Percentiles rank a stretch among this genome's conserved stretches.
phyloP scores from a whole-genome alignment of 2,329 filamentous ascomycete species.

The Aspergillus japonicus region DNA sequence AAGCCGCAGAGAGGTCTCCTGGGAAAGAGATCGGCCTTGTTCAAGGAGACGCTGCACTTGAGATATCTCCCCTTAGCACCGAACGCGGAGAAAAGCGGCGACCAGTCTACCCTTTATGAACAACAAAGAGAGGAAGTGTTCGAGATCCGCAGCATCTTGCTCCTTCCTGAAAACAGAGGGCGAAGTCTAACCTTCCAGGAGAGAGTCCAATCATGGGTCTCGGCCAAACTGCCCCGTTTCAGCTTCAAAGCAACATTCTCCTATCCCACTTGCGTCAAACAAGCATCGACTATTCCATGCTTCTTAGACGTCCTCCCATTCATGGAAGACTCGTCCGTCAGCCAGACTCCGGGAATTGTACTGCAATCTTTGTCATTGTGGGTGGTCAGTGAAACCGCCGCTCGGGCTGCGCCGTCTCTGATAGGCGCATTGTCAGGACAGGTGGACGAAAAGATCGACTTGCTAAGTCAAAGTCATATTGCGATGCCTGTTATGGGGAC shows the following conservation, averaged over 20 bases:
- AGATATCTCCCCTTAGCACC: conserved; percentile 3
- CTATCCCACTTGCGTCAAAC: conserved; percentile 11
- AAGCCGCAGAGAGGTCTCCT: conserved; percentile 9
- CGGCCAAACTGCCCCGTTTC: conserved; percentile 14
- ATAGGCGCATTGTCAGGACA: conserved; percentile 14
- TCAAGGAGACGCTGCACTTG: conserved; percentile 6
- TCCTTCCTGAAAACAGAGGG: conserved; percentile 15
- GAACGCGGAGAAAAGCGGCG: not conserved
- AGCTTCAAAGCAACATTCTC: conserved; percentile 12
- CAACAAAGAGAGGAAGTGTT: conserved; percentile 10
- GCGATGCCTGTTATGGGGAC: conserved; percentile 3
- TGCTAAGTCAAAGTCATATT: conserved; percentile 7
- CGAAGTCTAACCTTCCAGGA: conserved; percentile 9
- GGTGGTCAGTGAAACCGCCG: conserved; percentile 10
- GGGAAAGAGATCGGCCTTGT: conserved; percentile 1
- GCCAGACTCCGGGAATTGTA: not conserved
- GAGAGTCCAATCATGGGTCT: conserved; percentile 16
- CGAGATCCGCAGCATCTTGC: conserved; percentile 8
- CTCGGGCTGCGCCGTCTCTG: conserved; percentile 13
- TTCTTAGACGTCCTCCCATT: conserved; percentile 5
- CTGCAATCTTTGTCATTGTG: conserved; percentile 8
- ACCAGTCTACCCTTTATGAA: not conserved
- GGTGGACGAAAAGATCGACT: conserved; percentile 11
- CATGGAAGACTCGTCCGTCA: conserved; percentile 6
- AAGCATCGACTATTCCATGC: conserved; percentile 10